A percentile compares a stretch with the other conserved stretches of the same genome.
Evolutionary conservation across 2,329 filamentous ascomycete genomes (phyloP).

Genomic region (Byssothecium circinans): DNA sequence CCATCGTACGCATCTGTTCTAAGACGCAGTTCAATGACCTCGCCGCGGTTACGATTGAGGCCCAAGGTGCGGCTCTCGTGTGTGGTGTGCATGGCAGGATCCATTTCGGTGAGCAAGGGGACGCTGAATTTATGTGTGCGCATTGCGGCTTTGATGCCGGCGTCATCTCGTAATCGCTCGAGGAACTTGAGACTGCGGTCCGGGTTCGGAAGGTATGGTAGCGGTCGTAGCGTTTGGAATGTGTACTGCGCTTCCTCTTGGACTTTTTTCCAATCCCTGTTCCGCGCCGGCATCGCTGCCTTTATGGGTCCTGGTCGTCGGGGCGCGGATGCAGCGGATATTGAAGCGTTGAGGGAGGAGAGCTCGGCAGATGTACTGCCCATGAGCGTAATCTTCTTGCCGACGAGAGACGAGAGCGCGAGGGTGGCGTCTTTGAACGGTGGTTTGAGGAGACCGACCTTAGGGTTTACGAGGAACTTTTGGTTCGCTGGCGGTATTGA

Average conservation of each 20-base stretch:
- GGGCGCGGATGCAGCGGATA: conserved; percentile 43
- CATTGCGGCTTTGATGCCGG: conserved; percentile 85
- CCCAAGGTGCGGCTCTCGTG: conserved; percentile 82
- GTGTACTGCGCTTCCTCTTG: conserved; percentile 72
- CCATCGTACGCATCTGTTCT: conserved; percentile 95
- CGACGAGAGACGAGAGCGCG: conserved; percentile 52
- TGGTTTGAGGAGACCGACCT: conserved; percentile 64
- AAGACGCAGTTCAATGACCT: conserved; percentile 86
- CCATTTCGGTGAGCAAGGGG: conserved; percentile 90
- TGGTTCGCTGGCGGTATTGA: conserved; percentile 65
- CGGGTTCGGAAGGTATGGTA: conserved; percentile 76
- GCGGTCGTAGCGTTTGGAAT: conserved; percentile 74
- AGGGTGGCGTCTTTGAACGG: conserved; percentile 64
- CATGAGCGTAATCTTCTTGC: conserved; percentile 67
- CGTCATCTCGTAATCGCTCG: conserved; percentile 74
- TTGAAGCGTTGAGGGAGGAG: conserved; percentile 52
- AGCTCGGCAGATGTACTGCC: conserved; percentile 65
- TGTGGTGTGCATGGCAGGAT: conserved; percentile 80
- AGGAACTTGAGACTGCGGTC: conserved; percentile 72
- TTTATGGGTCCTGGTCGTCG: conserved; percentile 46
- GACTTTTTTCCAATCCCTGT: conserved; percentile 50
- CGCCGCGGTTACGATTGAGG: conserved; percentile 81
- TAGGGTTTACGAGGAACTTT: conserved; percentile 67
- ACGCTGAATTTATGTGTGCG: conserved; percentile 81
- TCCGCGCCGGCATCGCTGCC: conserved; percentile 44